Evolutionary conservation across 345 rosid species (phyloP).

Genomic region (Anacardium occidentale): DNA sequence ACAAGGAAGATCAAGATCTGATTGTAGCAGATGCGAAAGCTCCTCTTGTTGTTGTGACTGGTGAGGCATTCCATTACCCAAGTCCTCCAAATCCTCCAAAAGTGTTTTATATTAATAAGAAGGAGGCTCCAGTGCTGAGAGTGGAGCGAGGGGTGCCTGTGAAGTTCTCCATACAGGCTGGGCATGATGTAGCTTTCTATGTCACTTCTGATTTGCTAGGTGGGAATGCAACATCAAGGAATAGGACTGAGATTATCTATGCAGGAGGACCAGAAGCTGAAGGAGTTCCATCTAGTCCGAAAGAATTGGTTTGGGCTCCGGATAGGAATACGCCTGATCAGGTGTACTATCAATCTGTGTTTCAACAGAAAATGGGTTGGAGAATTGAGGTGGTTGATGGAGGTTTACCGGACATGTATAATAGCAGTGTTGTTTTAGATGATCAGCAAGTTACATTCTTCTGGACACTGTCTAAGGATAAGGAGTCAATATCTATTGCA

Average conservation of each 20-base stretch:
- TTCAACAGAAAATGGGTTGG: conserved; percentile 94
- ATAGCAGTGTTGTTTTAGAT: conserved; percentile 79
- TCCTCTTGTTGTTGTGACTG: conserved; percentile 53
- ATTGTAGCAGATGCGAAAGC: conserved; percentile 51
- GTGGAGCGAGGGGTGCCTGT: conserved; percentile 80
- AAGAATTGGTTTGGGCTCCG: conserved; percentile 79
- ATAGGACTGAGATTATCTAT: conserved; percentile 68
- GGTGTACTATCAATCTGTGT: conserved; percentile 83
- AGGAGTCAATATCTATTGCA: conserved; percentile 75
- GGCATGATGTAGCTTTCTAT: conserved; percentile 71
- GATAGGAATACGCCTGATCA: conserved; percentile 90
- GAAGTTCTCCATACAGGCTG: conserved; percentile 63
- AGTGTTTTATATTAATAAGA: conserved; percentile 67
- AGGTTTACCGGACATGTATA: conserved; percentile 91
- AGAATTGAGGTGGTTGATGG: conserved; percentile 94
- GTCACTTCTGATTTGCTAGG: conserved; percentile 87
- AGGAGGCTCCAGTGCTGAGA: conserved; percentile 67
- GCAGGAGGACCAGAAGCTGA: conserved; percentile 89
- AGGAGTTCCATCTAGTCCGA: conserved; percentile 76
- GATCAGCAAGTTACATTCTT: conserved; percentile 96
- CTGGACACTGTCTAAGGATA: conserved; percentile 69
- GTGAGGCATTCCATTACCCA: conserved; percentile 51
- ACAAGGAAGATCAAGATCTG: conserved; percentile 72
- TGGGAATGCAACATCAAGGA: conserved; percentile 86
- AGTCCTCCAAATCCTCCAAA: conserved; percentile 64